Base-by-base conservation (phyloP, 805 yeast genomes). In the Pichia exigua region DNA sequence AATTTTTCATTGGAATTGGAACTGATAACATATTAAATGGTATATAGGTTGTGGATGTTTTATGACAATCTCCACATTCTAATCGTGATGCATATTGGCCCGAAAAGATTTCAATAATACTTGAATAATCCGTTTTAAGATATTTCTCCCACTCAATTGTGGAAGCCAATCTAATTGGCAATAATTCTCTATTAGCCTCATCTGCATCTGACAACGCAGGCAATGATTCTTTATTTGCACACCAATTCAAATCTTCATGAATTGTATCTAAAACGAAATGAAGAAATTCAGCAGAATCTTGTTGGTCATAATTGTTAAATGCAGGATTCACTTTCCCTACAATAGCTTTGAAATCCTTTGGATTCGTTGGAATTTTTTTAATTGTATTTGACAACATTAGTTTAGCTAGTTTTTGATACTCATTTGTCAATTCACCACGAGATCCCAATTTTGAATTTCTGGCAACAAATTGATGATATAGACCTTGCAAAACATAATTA, bases 91-190 rank as follows among this genome's bases (percentile, higher is more conserved):
- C 75, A 60, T 84, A 86, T 66, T 91, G 97, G 1, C 97, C 98
- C 63, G 88, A 95, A 64, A 88, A 88, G 48, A 81, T 76, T 58
- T 87, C 91, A 2, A 87, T 94, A 24, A 91, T 76, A 1, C 83
- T 75, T 41, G 96, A 88, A 57, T 84, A 82, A 63, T 91, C 89
- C 21, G 87, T 77, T 52, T 81, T 82, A 50, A 88, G 70, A 63
- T 89, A 89, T 52, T 95, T 72, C 61, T 87, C 96, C 98, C 98
- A 91, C 64, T 91, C 97, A 47, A 89, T 79, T 0, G 94, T 79
- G 0, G 96, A 83, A 0, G 96, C 97, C 26, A 86, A 72, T 52
- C 96, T 74, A 2, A 89, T 74, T 0, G 95, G 85, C 61, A 88
- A 67, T 27, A 68, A 67, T 62, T 91, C 98, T 44, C 97, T 73